phyloP scores from a whole-genome alignment of 306 rosid species.

The Dryas drummondii region DNA sequence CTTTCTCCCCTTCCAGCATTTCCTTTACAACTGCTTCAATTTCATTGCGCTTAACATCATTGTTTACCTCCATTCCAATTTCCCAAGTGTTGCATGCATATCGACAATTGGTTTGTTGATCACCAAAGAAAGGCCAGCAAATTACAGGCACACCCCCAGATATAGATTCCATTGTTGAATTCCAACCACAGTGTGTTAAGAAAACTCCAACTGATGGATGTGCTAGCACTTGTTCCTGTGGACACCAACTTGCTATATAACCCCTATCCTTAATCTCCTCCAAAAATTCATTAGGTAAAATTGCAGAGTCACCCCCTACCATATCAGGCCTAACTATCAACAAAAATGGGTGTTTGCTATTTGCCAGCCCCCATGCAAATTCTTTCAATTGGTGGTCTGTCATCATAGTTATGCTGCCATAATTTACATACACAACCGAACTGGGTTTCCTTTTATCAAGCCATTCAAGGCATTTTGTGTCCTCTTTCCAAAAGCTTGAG shows the following conservation, averaged over 20 bases:
- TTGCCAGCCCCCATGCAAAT: constrained; percentile 56
- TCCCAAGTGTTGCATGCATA: constrained; percentile 41
- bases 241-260: constrained; percentile 43
- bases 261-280: constrained; percentile 43
- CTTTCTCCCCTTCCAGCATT: constrained; percentile 37
- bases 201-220: constrained; percentile 47
- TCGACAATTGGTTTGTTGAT: constrained; percentile 47
- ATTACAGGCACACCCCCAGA: constrained; percentile 45
- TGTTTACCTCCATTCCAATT: constrained; percentile 41
- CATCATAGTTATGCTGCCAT: constrained; percentile 42
- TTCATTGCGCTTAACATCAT: constrained; percentile 36
- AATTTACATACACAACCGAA: constrained; percentile 47
- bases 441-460: constrained; percentile 32
- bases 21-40: constrained; percentile 38
- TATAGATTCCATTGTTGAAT: constrained; percentile 38
- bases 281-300: constrained; percentile 29
- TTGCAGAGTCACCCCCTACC: constrained; percentile 28
- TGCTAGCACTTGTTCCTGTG: constrained; percentile 39
- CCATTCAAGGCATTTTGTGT: constrained; percentile 37
- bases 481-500: constrained; percentile 49
- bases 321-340: constrained; percentile 53
- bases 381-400: constrained; percentile 35
- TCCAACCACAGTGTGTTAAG: constrained; percentile 60
- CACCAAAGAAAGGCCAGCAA: constrained; percentile 64
- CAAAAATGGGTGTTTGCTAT: constrained; percentile 37